Evolutionary conservation across 2,329 filamentous ascomycete species (phyloP), one percentile per base, ranked within the genome.

Genomic region (Orbilia oligospora): DNA sequence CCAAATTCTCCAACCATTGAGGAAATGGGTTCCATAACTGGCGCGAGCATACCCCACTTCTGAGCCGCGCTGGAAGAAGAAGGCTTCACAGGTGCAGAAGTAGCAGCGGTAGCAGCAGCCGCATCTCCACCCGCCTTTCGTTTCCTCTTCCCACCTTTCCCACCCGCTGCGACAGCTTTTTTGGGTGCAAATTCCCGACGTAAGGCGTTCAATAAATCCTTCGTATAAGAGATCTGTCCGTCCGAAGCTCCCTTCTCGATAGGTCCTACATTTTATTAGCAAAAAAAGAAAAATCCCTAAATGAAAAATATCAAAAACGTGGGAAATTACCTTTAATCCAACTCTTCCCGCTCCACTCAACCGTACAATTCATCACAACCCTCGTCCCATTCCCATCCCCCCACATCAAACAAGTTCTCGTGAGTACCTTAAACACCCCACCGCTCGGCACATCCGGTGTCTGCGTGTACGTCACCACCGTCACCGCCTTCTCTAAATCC

Each of bases 311-410:
- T 22, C n/a, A 33, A 27, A 58, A 5, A 5, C 22, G 69, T 58
- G 30, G n/a, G 8, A 16, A 20, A 24, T 83, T 87, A 97, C 94
- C 93, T 86, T 96, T 97, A 55, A 99, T 86, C 96, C 96, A 99
- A 86, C 94, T 97, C 87, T 98, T 99, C 82, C 94, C 94, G 2
- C 91, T 91, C 97, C 97, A 99, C 83, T 99, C 97, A 51, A 97
- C 92, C 1, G 90, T 91, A 84, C 93, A 97, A 81, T 91, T 97
- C 86, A 95, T 91, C 79, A 96, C 90, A 33, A 99, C 86, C 30
- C 94, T 89, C 0, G 97, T 99, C 46, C 51, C 80, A 27, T 71
- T 76, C 1, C 69, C 71, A 36, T 79, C 76, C 3, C 91, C 94
- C 96, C 96, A 99, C 65, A 93, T 93, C 22, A 99, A 87, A 83